Evolutionary conservation across 2,329 filamentous ascomycete species (phyloP).

Genomic region (Bipolaris bicolor): DNA sequence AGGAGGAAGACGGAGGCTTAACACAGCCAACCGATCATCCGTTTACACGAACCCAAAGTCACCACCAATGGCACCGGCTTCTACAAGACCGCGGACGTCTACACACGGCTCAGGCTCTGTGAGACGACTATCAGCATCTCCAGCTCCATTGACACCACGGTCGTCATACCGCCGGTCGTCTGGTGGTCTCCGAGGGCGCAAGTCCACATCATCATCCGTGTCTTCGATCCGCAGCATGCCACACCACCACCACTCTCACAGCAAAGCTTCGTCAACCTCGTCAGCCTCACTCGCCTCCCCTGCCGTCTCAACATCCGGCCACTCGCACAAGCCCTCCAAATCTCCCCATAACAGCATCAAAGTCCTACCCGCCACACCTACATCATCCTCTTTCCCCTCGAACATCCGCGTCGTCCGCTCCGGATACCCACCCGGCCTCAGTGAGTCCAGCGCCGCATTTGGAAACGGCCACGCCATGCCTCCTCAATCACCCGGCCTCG

Average conservation of each 20-base stretch:
- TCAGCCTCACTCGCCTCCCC: constrained; percentile 68
- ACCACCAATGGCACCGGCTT: constrained; percentile 46
- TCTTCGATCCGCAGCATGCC: constrained; percentile 87
- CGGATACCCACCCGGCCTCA: constrained; percentile 47
- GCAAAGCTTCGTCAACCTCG: constrained; percentile 92
- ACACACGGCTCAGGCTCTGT: constrained; percentile 49
- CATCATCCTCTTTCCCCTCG: constrained; percentile 72
- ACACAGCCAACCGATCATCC: constrained; percentile 44
- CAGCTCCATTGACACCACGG: constrained; percentile 84
- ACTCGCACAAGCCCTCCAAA: constrained; percentile 68
- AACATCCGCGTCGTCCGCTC: constrained; percentile 80
- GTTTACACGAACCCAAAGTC: constrained; percentile 48
- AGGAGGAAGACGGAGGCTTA: constrained; percentile 42
- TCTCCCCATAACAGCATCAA: constrained; percentile 90
- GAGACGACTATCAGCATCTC: constrained; percentile 77
- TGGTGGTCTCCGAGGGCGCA: constrained; percentile 82
- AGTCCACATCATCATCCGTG: constrained; percentile 94
- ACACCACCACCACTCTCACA: constrained; percentile 81
- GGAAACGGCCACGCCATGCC: constrained; percentile 61
- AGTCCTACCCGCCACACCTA: constrained; percentile 90
- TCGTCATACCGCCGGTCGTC: constrained; percentile 85
- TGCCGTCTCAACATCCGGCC: constrained; percentile 56
- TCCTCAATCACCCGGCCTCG: constrained; percentile 59
- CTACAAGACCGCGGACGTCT: constrained; percentile 51
- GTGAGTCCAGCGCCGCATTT: constrained; percentile 52